Conservation (phyloP, 1,139 yeast genomes). For the Saccharomyces hybrid region DNA sequence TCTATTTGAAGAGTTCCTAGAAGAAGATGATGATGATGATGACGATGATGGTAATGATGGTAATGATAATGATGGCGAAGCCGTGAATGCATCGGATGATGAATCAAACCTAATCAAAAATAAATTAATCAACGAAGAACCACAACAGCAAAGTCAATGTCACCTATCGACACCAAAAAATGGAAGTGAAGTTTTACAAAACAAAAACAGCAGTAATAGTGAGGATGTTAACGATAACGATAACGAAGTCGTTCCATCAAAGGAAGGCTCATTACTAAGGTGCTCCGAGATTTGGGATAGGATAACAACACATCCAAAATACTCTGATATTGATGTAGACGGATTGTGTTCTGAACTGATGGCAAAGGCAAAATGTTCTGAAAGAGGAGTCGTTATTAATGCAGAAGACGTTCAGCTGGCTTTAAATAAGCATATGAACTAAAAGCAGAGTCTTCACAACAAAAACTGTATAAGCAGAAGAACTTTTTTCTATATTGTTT, state of each 20-base stretch:
- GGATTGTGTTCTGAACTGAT: conserved; percentile 85
- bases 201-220: neutral
- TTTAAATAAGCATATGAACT: conserved; percentile 33
- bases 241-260: conserved; percentile 47
- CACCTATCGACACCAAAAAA: neutral
- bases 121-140: conserved; percentile 17
- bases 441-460: neutral
- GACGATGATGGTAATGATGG: conserved; percentile 1
- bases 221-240: neutral
- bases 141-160: conserved; percentile 1
- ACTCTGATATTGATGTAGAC: conserved; percentile 87
- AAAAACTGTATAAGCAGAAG: neutral
- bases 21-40: conserved; percentile 6
- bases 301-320: conserved; percentile 86
- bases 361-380: conserved; percentile 92
- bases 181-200: neutral
- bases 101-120: conserved; percentile 4
- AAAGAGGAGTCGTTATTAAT: conserved; percentile 78
- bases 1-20: conserved; percentile 8
- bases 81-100: conserved; percentile 9
- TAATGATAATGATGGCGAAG: conserved; percentile 5
- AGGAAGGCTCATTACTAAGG: conserved; percentile 43
- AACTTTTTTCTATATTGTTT: neutral
- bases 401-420: conserved; percentile 69
- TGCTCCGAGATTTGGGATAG: conserved; percentile 97